Percentiles rank a stretch among this genome's conserved stretches.
Conservation (phyloP, 257 asterid species). For the Lycium ferocissimum region DNA sequence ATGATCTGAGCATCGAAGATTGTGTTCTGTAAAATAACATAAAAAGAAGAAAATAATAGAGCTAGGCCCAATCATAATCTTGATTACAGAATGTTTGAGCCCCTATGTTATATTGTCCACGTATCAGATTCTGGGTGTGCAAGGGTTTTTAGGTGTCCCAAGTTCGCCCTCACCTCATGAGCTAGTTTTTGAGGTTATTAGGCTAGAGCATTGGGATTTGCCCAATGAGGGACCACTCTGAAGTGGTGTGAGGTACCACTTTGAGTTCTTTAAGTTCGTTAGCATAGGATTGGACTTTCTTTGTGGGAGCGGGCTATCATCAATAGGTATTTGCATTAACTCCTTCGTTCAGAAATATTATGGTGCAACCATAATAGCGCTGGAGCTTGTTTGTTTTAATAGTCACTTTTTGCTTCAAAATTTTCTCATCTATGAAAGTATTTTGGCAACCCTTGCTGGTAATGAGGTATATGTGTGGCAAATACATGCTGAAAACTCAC, state of each 20-base stretch:
- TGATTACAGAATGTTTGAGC: neutral
- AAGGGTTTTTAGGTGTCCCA: neutral
- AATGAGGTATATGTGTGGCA: conserved; percentile 12
- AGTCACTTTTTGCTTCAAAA: neutral
- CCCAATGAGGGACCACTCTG: too few species aligned
- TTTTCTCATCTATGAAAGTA: neutral
- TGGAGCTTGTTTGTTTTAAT: neutral
- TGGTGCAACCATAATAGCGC: neutral
- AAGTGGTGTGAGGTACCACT: neutral
- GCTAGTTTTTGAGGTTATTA: neutral
- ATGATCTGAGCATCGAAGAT: neutral
- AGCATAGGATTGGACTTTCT: neutral
- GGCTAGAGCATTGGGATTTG: neutral
- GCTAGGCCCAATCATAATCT: neutral
- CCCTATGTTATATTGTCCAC: neutral
- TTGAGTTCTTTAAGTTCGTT: neutral
- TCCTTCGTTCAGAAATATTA: neutral
- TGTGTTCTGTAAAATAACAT: neutral
- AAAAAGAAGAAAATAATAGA: neutral
- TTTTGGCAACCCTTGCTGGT: conserved; percentile 16
- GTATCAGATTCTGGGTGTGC: neutral
- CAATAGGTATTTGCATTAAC: neutral
- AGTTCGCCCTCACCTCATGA: neutral
- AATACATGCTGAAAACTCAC: neutral
- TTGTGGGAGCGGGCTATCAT: neutral